Base-by-base conservation (phyloP, 257 asterid species). In the Cruciata laevipes region DNA sequence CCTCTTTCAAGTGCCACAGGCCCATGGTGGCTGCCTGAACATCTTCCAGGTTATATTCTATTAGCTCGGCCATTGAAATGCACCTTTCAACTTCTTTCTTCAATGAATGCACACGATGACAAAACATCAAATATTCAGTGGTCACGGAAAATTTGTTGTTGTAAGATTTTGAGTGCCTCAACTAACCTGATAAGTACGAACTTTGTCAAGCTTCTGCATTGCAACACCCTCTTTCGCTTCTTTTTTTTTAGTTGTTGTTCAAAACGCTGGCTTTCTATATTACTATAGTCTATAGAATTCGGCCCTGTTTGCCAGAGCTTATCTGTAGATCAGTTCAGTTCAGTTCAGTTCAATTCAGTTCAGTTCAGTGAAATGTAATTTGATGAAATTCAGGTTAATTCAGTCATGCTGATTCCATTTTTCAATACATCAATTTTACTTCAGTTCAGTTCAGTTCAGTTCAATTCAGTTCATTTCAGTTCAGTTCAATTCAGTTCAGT, bases 11-110 rank as follows among this genome's bases (percentile, higher is more conserved):
- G n/a, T n/a, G n/a, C n/a, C n/a, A n/a, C n/a, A n/a, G n/a, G n/a
- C n/a, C n/a, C n/a, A n/a, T n/a, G n/a, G n/a, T 86, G 79, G 99
- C 96, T 65, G 92, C 89, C 74, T 94, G 96, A 47, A 84, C 97
- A 75, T 94, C 99, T 77, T 88, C 88, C 76, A 94, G 82, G 79
- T 88, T 94, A 77, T 94, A 94, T 76, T 94, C 97, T 81, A 94
- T 90, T 69, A 94, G 79, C 72, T 79, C 91, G 42, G 96, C 99
- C 89, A 83, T 76, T 78, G 84, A 81, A 74, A 84, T 75, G 76
- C 86, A 76, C 69, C 79, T 88, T 74, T 94, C 90, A 67, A 88
- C 97, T 76, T 88, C 99, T 74, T 85, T 83, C 86, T 77, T 84
- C 63, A 94, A 86, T 69, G 81, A 80, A 81, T 84, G 89, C 55